These are phyloP conservation scores for Umbelopsis sp. DNA, from an alignment of 192 early-diverging fungal species.

Conservation along the genomic window DNA sequence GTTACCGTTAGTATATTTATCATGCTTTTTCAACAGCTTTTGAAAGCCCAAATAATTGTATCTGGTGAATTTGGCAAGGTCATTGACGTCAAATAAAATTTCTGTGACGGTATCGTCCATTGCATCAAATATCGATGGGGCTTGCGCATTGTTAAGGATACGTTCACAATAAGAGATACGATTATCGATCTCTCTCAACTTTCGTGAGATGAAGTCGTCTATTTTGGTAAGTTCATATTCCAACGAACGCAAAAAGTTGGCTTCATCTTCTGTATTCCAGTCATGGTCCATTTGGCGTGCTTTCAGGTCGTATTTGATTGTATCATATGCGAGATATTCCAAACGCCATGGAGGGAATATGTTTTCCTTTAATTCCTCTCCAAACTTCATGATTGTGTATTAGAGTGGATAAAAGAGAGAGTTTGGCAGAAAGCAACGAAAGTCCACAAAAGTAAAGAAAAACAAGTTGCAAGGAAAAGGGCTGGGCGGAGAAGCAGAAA, in stretches of 20 bases:
- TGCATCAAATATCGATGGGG: constrained; percentile 31
- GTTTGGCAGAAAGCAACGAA: not conserved
- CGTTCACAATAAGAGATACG: constrained; percentile 71
- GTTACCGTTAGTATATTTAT: constrained; percentile 73
- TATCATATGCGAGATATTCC: constrained; percentile 82
- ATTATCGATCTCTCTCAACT: constrained; percentile 75
- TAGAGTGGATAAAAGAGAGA: not conserved
- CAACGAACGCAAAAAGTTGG: constrained; percentile 80
- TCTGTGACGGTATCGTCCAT: constrained; percentile 43
- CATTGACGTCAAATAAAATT: constrained; percentile 38
- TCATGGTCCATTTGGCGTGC: constrained; percentile 48
- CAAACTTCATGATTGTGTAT: constrained; percentile 77
- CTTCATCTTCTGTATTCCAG: constrained; percentile 85
- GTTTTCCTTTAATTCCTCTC: constrained; percentile 69
- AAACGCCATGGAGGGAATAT: constrained; percentile 80
- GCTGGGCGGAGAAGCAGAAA: not conserved
- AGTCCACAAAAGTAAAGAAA: constrained; percentile 14
- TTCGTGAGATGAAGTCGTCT: constrained; percentile 67
- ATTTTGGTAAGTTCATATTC: constrained; percentile 87
- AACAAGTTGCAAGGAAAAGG: not conserved
- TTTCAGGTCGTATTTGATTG: constrained; percentile 81
- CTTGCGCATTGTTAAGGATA: constrained; percentile 42
- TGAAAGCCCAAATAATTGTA: constrained; percentile 83
- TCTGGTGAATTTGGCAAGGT: constrained; percentile 40
- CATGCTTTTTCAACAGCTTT: constrained; percentile 91